Evolutionary conservation across 108 stramenopile species (phyloP), one percentile per base, ranked within the genome.

Genomic region (Schizochytrium sp.): DNA sequence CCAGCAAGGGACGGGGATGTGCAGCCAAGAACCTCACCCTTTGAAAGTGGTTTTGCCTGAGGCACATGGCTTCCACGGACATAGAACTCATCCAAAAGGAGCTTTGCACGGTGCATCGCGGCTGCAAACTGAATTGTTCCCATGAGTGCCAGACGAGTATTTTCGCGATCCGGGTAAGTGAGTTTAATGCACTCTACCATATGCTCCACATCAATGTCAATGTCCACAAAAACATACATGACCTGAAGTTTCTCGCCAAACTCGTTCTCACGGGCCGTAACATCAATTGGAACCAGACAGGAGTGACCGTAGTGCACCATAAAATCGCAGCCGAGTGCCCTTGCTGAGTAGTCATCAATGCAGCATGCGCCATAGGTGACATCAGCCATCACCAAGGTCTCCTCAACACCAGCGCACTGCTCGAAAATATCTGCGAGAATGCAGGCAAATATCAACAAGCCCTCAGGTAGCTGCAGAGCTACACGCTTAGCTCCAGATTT

Each of bases 351-450:
- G 92, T 99, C 99, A 83, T 98, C 99, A 72, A 99, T 95, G 91
- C 99, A 99, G 90, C 99, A 99, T 10, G 99, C 99, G 10, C 99
- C 99, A 87, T 99, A 99, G 40, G 98, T 98, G 56, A 99, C 99
- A 91, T 99, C 99, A 4, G 97, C 99, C 88, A 99, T 89, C 44
- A 98, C 93, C 4, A 96, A 91, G 3, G 97, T 94, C 12, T 95
- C 92, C 64, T 91, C 88, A 46, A 61, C 91, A 59, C n/a, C 56
- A 40, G 28, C 61, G 88, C 97, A 97, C 40, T 95, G 93, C 73
- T 94, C 90, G 88, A 99, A 92, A 46, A 98, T 97, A 91, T 99
- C 98, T 4, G 97, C 95, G 47, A 99, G 88, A 5, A 95, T 94
- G n/a, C 96, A 96, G 8, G 97, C 96, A 89, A 98, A 99, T 95